phyloP scores from a whole-genome alignment of 2,329 filamentous ascomycete genomes.

The Exophiala oligosperma region DNA sequence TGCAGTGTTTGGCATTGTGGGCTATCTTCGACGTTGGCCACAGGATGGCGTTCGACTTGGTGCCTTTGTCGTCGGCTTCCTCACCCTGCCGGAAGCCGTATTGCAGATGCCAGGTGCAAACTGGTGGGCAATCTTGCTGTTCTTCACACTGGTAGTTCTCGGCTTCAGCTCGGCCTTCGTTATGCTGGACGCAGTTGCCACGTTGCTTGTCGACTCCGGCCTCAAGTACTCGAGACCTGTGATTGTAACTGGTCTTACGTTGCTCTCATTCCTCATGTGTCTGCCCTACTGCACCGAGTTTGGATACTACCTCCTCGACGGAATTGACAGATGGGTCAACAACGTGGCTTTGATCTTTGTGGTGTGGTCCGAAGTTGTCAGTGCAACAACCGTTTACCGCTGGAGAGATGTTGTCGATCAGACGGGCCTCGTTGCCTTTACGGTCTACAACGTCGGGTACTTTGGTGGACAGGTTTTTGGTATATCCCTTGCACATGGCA shows the following conservation, averaged over 20 bases:
- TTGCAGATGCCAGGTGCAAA: conserved; percentile 58
- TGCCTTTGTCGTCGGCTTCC: conserved; percentile 58
- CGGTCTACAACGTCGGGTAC: conserved; percentile 55
- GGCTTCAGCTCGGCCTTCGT: conserved; percentile 61
- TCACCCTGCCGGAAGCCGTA: conserved; percentile 59
- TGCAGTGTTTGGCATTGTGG: conserved; percentile 58
- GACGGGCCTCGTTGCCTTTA: conserved; percentile 49
- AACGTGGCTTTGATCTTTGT: conserved; percentile 59
- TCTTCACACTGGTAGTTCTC: conserved; percentile 60
- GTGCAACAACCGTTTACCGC: conserved; percentile 57
- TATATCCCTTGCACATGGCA: conserved; percentile 51
- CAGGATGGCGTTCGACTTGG: conserved; percentile 45
- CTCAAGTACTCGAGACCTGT: conserved; percentile 47
- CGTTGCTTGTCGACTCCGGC: conserved; percentile 55
- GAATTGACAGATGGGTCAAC: conserved; percentile 42
- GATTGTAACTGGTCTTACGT: conserved; percentile 52
- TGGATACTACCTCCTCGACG: conserved; percentile 32
- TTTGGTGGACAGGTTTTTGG: conserved; percentile 56
- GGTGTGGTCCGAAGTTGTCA: conserved; percentile 56
- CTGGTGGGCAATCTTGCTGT: conserved; percentile 59
- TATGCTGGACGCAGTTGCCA: conserved; percentile 59
- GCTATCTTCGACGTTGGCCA: conserved; percentile 46
- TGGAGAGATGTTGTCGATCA: conserved; percentile 56
- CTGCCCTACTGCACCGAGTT: conserved; percentile 60
- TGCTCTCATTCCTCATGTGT: conserved; percentile 55